Base-by-base conservation (phyloP, 2,329 filamentous ascomycete species). In the Xylariales sp. region DNA sequence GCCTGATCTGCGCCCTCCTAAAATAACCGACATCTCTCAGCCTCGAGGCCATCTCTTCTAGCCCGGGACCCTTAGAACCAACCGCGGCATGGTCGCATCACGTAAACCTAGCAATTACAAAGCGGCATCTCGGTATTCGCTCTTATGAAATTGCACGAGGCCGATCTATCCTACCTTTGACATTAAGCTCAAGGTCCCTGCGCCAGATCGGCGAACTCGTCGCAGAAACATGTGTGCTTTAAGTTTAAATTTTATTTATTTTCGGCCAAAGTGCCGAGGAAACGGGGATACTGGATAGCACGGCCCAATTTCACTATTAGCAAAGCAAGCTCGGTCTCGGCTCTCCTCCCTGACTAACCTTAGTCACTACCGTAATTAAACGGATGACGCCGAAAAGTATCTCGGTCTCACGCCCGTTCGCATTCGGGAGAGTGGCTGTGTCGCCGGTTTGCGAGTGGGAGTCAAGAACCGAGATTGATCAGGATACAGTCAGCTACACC, bases 241-340 rank as follows among this genome's bases (percentile, higher is more conserved):
- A 10, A 46, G n/a, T 34, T 53, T 39, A 39, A 53, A 30, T 10
- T 53, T 61, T 41, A 53, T 23, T 23, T 23, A 30, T 43, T 60
- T 41, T 50, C 12, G 30, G 57, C 18, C 18, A n/a, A n/a, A 7
- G 34, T 48, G 30, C 34, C 12, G 39, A 61, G 39, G n/a, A 36
- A 3, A 36, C 18, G 4, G 14, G 36, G 5, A 34, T 14, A 23
- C 28, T 43, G 32, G 18, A 43, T 49, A 30, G 28, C 1, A 16
- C 2, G n/a, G 18, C 3, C 10, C 9, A 14, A 16, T 54, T 28
- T 1, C 16, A 23, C 2, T 23, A 23, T 23, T 23, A 23, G 23
- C 23, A 23, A 23, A 23, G 23, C 23, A 23, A 23, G 2, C 23
- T 23, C 23, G 23, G 23, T 23, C 23, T 23, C 23, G 28, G 23